Evolutionary conservation across 306 rosid species (phyloP).

Genomic region (Quercus engelmannii): DNA sequence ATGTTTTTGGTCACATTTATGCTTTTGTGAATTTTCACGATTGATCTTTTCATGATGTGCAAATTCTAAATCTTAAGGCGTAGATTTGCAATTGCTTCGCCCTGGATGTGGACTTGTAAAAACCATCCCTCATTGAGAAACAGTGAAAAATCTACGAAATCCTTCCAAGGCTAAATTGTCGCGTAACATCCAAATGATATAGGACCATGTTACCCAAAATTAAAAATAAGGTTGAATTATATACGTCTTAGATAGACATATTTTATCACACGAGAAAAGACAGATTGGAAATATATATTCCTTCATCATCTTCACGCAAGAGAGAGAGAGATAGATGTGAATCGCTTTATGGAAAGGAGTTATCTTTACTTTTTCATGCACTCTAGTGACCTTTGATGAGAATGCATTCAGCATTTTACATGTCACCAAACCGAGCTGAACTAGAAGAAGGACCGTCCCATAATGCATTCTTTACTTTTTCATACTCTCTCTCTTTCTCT

Average conservation of each 20-base stretch:
- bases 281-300: conserved; percentile 27
- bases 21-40: neutral
- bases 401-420: conserved; percentile 27
- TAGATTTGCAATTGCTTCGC: neutral
- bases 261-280: conserved; percentile 33
- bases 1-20: neutral
- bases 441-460: conserved; percentile 39
- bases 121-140: neutral
- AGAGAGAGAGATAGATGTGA: conserved; percentile 19
- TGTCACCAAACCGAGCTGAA: conserved; percentile 26
- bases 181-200: conserved; percentile 7
- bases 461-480: conserved; percentile 10
- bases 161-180: neutral
- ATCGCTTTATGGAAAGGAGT: conserved; percentile 28
- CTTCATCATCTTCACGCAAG: neutral
- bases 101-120: conserved; percentile 2
- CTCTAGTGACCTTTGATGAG: conserved; percentile 26
- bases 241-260: conserved; percentile 17
- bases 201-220: conserved; percentile 27
- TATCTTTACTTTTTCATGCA: conserved; percentile 8
- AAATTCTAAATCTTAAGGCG: neutral
- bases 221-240: conserved; percentile 16
- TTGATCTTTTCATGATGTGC: neutral
- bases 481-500: neutral
- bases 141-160: neutral